Evolutionary conservation across 768 basidiomycete species (phyloP).

Genomic region (Phanerochaete sordida): DNA sequence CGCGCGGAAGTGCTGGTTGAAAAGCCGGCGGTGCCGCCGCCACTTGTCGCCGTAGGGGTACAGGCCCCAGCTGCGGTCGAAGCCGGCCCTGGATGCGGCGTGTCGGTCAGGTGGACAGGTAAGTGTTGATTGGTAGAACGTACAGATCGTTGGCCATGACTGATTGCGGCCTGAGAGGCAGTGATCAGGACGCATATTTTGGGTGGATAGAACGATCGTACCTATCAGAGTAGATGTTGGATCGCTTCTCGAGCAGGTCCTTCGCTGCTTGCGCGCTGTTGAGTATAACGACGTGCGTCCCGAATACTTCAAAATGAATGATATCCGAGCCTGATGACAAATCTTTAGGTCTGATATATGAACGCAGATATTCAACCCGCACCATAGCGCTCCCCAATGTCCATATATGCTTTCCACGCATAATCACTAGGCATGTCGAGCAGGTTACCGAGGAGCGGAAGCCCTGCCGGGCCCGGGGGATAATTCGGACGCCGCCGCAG

Average conservation of each 20-base stretch:
- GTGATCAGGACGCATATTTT: background rate
- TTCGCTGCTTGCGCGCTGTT: slow-evolving; percentile 16
- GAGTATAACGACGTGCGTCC: slow-evolving; percentile 20
- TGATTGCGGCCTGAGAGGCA: background rate
- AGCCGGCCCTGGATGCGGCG: background rate
- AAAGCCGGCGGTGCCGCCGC: background rate
- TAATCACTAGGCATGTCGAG: slow-evolving; percentile 15
- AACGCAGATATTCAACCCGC: background rate
- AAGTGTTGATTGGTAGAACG: background rate
- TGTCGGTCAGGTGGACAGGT: background rate
- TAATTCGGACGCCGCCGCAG: background rate
- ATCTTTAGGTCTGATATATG: background rate
- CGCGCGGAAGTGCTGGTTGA: slow-evolving; percentile 8
- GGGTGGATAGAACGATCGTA: background rate
- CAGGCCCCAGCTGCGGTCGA: slow-evolving; percentile 7
- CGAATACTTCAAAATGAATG: slow-evolving; percentile 18
- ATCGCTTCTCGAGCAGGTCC: slow-evolving; percentile 26
- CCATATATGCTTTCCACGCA: slow-evolving; percentile 13
- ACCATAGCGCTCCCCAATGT: slow-evolving; percentile 15
- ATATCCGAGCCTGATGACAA: slow-evolving; percentile 13
- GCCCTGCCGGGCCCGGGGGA: slow-evolving; percentile 16
- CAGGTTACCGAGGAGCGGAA: slow-evolving; percentile 17
- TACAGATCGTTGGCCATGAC: slow-evolving; percentile 2
- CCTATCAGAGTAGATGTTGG: slow-evolving; percentile 19
- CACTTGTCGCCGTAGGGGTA: slow-evolving; percentile 7